These are phyloP conservation scores for Trichoderma arundinaceum DNA, from an alignment of 2,329 filamentous ascomycete genomes.

Conservation along the genomic window DNA sequence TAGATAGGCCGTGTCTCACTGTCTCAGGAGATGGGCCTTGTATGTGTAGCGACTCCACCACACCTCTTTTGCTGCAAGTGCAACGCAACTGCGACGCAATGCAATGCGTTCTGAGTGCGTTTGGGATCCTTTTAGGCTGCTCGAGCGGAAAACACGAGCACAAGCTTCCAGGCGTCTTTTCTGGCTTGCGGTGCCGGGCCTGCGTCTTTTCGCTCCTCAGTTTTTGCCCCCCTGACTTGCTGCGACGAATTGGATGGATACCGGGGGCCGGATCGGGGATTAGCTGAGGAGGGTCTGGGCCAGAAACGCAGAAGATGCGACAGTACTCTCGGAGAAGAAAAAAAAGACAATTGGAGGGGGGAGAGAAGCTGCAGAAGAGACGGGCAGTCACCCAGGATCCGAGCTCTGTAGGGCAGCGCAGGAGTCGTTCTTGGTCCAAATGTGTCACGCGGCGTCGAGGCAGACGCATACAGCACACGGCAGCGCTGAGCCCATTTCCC, in stretches of 20 bases:
- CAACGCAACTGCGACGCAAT: conserved; percentile 17
- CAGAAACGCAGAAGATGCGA: conserved; percentile 24
- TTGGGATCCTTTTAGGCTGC: conserved; percentile 13
- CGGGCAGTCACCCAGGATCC: not conserved
- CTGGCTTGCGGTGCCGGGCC: no score
- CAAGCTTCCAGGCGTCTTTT: not conserved
- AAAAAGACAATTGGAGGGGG: not conserved
- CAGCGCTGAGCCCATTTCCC: conserved; percentile 26
- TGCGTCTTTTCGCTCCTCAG: conserved; percentile 1
- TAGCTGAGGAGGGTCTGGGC: conserved; percentile 9
- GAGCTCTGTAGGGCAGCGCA: conserved; percentile 10
- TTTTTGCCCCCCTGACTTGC: conserved; percentile 22
- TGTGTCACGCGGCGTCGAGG: conserved; percentile 28
- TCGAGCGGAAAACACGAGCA: not conserved
- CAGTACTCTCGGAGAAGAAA: not conserved
- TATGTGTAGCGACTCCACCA: conserved; percentile 25
- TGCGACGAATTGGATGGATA: conserved; percentile 30
- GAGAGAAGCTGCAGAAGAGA: not conserved
- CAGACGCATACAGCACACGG: conserved; percentile 28
- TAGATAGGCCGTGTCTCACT: conserved; percentile 8
- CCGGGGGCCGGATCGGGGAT: conserved; percentile 21
- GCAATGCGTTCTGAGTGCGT: not conserved
- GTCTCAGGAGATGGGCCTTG: conserved; percentile 22
- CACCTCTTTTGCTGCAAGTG: conserved; percentile 21
- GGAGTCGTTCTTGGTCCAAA: conserved; percentile 8